Base-by-base conservation (phyloP, 345 rosid genomes). In the Citrus mangshanensis region DNA sequence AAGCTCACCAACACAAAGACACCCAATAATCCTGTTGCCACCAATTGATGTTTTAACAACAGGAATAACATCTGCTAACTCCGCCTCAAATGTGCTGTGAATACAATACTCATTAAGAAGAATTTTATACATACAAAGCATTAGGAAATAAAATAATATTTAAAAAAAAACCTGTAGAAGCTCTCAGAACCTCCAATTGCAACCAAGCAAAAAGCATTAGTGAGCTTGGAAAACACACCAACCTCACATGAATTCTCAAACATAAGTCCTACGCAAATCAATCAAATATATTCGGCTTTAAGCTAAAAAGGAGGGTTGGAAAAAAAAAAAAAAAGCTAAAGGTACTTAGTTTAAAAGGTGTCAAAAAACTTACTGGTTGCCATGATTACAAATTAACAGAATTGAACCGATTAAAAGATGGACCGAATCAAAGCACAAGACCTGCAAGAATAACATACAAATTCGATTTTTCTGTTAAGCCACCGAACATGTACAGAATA, bases 131-230 rank as follows among this genome's bases (percentile, higher is more conserved):
- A 65, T 14, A 46, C 37, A 46, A 46, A 46, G 0, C 16, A 46
- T 46, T 46, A 46, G 28, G 10, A 12, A 34, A 16, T 25, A 21
- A 12, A 60, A 21, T 56, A 73, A 42, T 13, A 46, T 18, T 34
- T 13, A 6, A 49, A 40, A 61, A 22, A 14, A 12, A n/a, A 93
- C 99, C 99, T 93, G 89, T 93, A 96, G 82, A 93, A 92, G 85
- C 80, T 90, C 65, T 90, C 93, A 0, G 93, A 92, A 62, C 96
- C 93, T 25, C 97, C 98, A 51, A 91, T 93, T 9, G 95, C 97
- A 32, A 95, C 98, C 85, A 93, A 84, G 83, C 98, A 93, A 79
- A 88, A 95, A 0, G 98, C 98, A 84, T 93, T 95, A 7, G 97
- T 93, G 70, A 95, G 88, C 86, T 95, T 91, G 21, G 95, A 90